Base-by-base conservation (phyloP, 140 eudicot species). In the Oenanthe javanica region DNA sequence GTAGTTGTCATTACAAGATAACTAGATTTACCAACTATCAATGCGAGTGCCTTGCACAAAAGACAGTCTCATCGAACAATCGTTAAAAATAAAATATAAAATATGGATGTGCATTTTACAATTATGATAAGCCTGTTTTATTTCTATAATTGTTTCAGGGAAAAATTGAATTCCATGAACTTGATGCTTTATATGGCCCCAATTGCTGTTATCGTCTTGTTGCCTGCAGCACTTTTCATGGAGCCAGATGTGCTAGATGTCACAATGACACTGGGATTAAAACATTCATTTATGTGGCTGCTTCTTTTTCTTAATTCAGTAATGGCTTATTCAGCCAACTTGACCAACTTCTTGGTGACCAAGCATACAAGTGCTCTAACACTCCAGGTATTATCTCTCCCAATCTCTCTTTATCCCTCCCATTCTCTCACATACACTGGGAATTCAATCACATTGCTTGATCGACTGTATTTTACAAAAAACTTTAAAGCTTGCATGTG, bases 301-400 rank as follows among this genome's bases (percentile, higher is more conserved):
- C 83, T 94, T 80, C 89, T 94, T 80, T 69, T 89, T 79, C 36
- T 92, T 49, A 92, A 94, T 82, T 92, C 97, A 84, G 84, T 86
- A 50, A 84, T 90, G 94, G 96, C 98, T 59, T 94, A 92, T 87
- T 92, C 92, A 75, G 98, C 98, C 77, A 94, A 94, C 86, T 84
- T 94, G 83, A 84, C 94, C 89, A 94, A 94, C 85, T 94, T 94
- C 87, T 88, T 94, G 88, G 98, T 92, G 79, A 94, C 98, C 52
- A 94, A 94, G 86, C 88, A 94, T 84, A 94, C 98, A 47, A 94
- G 98, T 86, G 98, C 98, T 50, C 86, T 94, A 74, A 94, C 98
- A 23, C 97, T 94, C 82, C 98, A 94, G 97, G 98, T 93, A 75
- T 27, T 13, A 42, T 27, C 23, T 75, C 47, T 48, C 76, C 83